phyloP scores from a whole-genome alignment of 2,329 filamentous ascomycete genomes.

The Pseudophaeomoniella oleicola region DNA sequence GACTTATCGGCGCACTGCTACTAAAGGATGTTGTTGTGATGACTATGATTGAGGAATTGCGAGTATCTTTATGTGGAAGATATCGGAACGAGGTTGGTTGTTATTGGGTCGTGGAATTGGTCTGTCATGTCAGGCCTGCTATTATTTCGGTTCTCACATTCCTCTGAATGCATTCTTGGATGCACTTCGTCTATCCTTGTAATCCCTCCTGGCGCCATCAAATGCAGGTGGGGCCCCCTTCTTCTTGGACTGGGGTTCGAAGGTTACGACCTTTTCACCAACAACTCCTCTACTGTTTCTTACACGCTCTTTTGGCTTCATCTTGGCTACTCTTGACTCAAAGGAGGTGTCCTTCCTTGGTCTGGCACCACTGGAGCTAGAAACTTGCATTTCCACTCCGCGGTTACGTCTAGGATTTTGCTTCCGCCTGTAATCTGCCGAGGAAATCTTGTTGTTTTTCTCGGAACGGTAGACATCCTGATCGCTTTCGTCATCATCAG shows the following conservation, averaged over 20 bases:
- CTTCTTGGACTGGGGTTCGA: constrained; percentile 36
- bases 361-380: constrained; percentile 29
- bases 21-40: too few relatives aligned
- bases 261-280: constrained; percentile 44
- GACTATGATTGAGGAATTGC: too few relatives aligned
- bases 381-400: constrained; percentile 41
- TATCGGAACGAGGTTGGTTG: too few relatives aligned
- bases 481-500: constrained; percentile 20
- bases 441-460: constrained; percentile 34
- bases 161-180: constrained; percentile 32
- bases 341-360: constrained; percentile 39
- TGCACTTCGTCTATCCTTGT: constrained; percentile 30
- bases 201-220: constrained; percentile 10
- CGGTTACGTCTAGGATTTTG: constrained; percentile 29
- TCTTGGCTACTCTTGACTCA: constrained; percentile 36
- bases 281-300: constrained; percentile 20
- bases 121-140: too few relatives aligned
- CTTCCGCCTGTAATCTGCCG: constrained; percentile 39
- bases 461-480: constrained; percentile 16
- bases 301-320: constrained; percentile 20
- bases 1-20: too few relatives aligned
- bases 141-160: too few relatives aligned
- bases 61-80: too few relatives aligned
- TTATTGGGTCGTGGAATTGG: too few relatives aligned
- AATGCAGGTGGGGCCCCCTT: constrained; percentile 8